Evolutionary conservation across 345 rosid species (phyloP).

Genomic region (Mallotus nudiflorus): DNA sequence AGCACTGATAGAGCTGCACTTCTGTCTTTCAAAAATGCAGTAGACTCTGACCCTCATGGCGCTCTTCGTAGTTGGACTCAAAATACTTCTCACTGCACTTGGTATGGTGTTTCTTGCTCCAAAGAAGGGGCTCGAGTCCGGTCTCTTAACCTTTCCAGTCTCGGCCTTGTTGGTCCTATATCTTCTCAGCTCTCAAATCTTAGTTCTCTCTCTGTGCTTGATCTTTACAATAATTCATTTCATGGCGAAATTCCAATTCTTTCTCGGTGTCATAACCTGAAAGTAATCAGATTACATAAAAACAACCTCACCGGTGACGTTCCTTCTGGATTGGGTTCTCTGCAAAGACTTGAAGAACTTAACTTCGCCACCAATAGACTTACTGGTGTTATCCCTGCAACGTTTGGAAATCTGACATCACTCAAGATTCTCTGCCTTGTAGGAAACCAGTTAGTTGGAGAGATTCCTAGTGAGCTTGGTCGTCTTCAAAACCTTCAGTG

Average conservation of each 20-base stretch:
- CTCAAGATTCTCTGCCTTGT: constrained; percentile 11
- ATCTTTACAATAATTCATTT: constrained; percentile 17
- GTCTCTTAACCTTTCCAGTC: not conserved
- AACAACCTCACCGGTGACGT: not conserved
- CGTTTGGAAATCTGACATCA: constrained; percentile 26
- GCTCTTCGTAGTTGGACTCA: constrained; percentile 25
- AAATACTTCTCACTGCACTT: constrained; percentile 24
- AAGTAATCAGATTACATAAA: not conserved
- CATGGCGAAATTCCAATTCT: constrained; percentile 13
- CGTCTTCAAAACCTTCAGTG: not conserved
- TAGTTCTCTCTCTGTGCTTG: constrained; percentile 14
- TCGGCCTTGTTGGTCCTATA: not conserved
- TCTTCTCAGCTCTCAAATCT: constrained; percentile 22
- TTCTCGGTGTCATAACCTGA: not conserved
- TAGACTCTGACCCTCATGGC: constrained; percentile 25
- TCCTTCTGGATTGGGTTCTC: not conserved
- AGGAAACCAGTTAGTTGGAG: constrained; percentile 2
- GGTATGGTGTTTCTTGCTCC: constrained; percentile 23
- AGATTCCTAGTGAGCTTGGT: constrained; percentile 19
- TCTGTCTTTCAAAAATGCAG: constrained; percentile 17
- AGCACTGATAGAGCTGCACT: constrained; percentile 27
- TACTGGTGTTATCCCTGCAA: constrained; percentile 17
- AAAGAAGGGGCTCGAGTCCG: not conserved
- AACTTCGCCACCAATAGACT: constrained; percentile 15
- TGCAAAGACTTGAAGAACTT: constrained; percentile 11